These are phyloP conservation scores for Alternaria triticimaculans DNA, from an alignment of 2,329 filamentous ascomycete species.

Conservation along the genomic window DNA sequence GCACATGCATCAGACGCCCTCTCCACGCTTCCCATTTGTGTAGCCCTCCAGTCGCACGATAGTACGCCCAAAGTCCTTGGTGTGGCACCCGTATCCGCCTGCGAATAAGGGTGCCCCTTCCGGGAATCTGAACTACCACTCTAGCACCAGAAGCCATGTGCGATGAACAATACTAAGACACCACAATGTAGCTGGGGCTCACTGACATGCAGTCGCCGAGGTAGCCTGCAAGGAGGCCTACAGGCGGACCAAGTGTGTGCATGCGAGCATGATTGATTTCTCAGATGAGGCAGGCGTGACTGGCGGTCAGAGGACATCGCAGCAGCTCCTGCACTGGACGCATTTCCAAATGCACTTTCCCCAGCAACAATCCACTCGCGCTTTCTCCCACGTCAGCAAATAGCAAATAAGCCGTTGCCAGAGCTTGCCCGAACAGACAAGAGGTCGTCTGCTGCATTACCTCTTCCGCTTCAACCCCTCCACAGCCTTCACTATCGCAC, in stretches of 20 bases:
- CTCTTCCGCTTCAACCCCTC: neutral
- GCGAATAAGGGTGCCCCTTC: neutral
- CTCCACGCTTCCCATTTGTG: neutral
- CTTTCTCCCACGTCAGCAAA: neutral
- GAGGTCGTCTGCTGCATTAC: neutral
- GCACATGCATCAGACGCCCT: neutral
- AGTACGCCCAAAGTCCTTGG: neutral
- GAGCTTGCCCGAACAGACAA: neutral
- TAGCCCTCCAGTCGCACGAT: neutral
- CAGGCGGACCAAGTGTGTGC: neutral
- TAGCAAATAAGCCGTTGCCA: neutral
- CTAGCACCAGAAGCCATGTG: neutral
- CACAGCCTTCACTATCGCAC: neutral
- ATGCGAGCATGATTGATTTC: neutral
- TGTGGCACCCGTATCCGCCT: neutral
- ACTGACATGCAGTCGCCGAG: neutral
- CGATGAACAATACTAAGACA: conserved; percentile 8
- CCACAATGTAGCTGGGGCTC: neutral
- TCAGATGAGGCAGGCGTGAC: neutral
- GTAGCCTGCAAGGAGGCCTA: neutral
- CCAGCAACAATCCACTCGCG: neutral
- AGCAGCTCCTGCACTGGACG: neutral
- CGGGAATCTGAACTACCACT: neutral
- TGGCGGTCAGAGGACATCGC: neutral
- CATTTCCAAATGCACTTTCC: neutral